phyloP scores from a whole-genome alignment of 2,329 filamentous ascomycete species.

The Neonectria magnoliae region DNA sequence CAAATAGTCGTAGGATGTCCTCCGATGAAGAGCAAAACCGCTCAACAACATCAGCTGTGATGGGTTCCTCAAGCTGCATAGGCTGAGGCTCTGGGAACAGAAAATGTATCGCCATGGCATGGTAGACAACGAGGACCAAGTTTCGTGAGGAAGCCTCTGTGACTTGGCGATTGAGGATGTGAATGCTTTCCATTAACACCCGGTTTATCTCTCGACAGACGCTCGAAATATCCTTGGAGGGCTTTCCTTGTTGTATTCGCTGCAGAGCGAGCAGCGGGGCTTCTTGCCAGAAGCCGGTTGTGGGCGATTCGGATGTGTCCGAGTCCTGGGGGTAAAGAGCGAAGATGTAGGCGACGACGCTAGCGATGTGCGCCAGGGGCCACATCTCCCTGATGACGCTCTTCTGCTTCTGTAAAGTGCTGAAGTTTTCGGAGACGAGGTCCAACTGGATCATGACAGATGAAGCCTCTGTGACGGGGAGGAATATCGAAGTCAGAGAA shows the following conservation, averaged over 20 bases:
- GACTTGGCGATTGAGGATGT: constrained; percentile 35
- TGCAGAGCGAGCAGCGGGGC: constrained; percentile 34
- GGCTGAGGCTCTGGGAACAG: constrained; percentile 42
- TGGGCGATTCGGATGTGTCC: constrained; percentile 22
- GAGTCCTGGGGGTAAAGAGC: constrained; percentile 38
- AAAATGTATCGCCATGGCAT: constrained; percentile 48
- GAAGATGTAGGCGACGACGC: constrained; percentile 45
- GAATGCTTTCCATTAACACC: constrained; percentile 41
- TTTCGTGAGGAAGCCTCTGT: constrained; percentile 38
- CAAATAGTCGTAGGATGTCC: constrained; percentile 43
- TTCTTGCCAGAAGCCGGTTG: constrained; percentile 37
- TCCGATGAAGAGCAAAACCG: constrained; percentile 43
- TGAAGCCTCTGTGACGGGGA: constrained; percentile 43
- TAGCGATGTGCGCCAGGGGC: constrained; percentile 47
- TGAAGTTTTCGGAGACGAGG: constrained; percentile 50
- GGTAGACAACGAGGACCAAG: constrained; percentile 46
- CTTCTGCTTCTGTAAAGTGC: constrained; percentile 49
- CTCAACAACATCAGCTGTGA: constrained; percentile 40
- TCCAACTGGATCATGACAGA: constrained; percentile 48
- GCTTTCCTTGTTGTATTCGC: constrained; percentile 35
- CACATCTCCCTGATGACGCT: constrained; percentile 48
- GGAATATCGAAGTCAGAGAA: constrained; percentile 40
- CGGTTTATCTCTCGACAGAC: constrained; percentile 44
- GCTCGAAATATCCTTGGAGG: constrained; percentile 29
- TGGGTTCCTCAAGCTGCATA: constrained; percentile 30